Evolutionary conservation across 352 stramenopile species (phyloP), one percentile per base, ranked within the genome.

Genomic region (Phytophthora cactorum): DNA sequence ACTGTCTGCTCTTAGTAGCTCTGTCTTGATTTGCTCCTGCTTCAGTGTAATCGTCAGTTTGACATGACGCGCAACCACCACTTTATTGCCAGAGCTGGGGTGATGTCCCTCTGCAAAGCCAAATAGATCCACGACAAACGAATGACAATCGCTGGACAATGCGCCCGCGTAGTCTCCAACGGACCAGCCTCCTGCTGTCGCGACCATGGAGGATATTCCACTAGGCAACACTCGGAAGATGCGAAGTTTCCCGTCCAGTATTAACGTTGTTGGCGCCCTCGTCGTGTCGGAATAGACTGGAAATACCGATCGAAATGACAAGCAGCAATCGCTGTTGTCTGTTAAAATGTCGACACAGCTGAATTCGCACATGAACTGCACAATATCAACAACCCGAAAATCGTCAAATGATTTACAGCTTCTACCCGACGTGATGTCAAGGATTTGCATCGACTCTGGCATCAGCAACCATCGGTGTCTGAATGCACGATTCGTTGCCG

Each of bases 201-300:
- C 27, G 4, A 66, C 32, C 34, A 32, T 61, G 17, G 68, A 63
- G 1, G 68, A 57, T 1, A 61, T 38, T 4, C 68, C 72, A 12
- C 52, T 77, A 2, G 72, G 68, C 11, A 77, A 28, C 32, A 66
- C 59, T 8, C n/a, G 54, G 47, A 59, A 74, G 9, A 70, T 54
- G 4, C 59, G 72, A 2, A 60, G 17, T 0, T 41, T 32, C 0
- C 63, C 68, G 45, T 79, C 72, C 12, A 79, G 56, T 17, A 68
- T 34, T 10, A 79, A n/a, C 32, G 65, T 22, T 56, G 70, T 72
- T 39, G 34, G 34, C 11, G 34, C 34, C 14, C 8, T 15, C 5
- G 28, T 50, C n/a, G n/a, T 52, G n/a, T 11, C 45, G 5, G 9
- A 3, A 12, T 3, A 39, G 34, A 39, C 34, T 39, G 34, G 34